These are phyloP conservation scores for Yarrowia sp. DNA, from an alignment of 805 yeast genomes.

Conservation along the genomic window DNA sequence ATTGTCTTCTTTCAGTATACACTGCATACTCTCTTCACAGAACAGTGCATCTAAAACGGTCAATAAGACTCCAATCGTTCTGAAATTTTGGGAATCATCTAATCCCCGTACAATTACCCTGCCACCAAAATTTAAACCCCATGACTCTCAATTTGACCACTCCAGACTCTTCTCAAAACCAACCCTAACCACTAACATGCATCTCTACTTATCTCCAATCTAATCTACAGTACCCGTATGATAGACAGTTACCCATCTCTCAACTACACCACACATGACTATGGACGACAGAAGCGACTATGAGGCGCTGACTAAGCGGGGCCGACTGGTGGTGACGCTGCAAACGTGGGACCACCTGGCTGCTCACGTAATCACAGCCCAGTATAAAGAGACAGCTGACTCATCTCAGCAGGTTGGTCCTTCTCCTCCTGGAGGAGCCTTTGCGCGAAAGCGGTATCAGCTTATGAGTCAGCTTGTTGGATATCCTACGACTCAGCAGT, in stretches of 20 bases:
- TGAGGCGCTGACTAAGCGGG: constrained; percentile 10
- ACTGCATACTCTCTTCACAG: too few relatives aligned
- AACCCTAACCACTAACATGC: background rate
- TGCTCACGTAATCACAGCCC: constrained; percentile 16
- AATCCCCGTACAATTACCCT: too few relatives aligned
- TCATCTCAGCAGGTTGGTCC: background rate
- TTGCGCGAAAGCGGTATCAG: constrained; percentile 7
- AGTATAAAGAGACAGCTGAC: background rate
- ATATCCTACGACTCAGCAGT: constrained; percentile 1
- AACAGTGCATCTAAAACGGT: too few relatives aligned
- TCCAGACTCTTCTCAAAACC: too few relatives aligned
- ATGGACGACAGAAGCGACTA: constrained; percentile 15
- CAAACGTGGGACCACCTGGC: constrained; percentile 19
- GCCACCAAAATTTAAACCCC: too few relatives aligned
- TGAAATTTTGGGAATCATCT: too few relatives aligned
- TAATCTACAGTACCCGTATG: too few relatives aligned
- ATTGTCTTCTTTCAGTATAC: too few relatives aligned
- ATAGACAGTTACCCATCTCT: background rate
- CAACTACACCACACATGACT: background rate
- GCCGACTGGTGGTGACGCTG: background rate
- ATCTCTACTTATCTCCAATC: too few relatives aligned
- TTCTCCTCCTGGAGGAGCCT: background rate
- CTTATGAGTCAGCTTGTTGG: constrained; percentile 1
- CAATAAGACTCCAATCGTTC: too few relatives aligned
- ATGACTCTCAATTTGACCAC: too few relatives aligned